A percentile compares a stretch with the other conserved stretches of the same genome.
These are phyloP conservation scores for Malania oleifera DNA, from an alignment of 164 flowering plant genomes.

Conservation along the genomic window DNA sequence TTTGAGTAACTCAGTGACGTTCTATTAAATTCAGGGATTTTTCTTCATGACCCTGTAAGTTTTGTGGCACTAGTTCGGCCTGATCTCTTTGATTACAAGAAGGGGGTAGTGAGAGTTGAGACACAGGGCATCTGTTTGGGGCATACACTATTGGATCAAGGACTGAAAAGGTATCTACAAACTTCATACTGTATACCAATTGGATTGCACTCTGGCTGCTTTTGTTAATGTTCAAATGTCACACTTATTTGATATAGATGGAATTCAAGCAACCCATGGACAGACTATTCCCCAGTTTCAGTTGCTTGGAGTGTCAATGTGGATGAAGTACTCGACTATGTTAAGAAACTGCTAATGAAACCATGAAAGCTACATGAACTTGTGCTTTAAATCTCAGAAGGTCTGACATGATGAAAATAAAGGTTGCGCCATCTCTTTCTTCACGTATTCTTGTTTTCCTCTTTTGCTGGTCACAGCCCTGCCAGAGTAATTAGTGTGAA, in stretches of 20 bases:
- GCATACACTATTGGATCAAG: conserved; percentile 91
- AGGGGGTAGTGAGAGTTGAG: conserved; percentile 92
- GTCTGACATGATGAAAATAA: conserved; percentile 7
- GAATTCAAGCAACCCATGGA: conserved; percentile 83
- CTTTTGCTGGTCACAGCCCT: no score
- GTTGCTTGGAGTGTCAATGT: conserved; percentile 93
- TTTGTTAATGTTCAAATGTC: background rate
- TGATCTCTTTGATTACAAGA: conserved; percentile 83
- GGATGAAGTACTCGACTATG: conserved; percentile 44
- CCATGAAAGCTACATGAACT: conserved; percentile 28
- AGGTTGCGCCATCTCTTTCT: conserved; percentile 1
- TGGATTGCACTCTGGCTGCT: background rate
- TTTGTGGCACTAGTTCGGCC: conserved; percentile 79
- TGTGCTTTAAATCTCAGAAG: background rate
- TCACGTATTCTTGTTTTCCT: no score
- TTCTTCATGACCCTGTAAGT: conserved; percentile 93
- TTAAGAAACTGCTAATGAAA: conserved; percentile 61
- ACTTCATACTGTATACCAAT: background rate
- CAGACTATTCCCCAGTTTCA: conserved; percentile 69
- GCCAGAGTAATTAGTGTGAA: no score
- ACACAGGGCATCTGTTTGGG: conserved; percentile 85
- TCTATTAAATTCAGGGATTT: conserved; percentile 56
- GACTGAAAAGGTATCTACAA: conserved; percentile 60
- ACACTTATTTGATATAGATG: conserved; percentile 48
- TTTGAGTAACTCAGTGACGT: background rate